phyloP scores from a whole-genome alignment of 768 basidiomycete species.

The Myochromella boudieri region DNA sequence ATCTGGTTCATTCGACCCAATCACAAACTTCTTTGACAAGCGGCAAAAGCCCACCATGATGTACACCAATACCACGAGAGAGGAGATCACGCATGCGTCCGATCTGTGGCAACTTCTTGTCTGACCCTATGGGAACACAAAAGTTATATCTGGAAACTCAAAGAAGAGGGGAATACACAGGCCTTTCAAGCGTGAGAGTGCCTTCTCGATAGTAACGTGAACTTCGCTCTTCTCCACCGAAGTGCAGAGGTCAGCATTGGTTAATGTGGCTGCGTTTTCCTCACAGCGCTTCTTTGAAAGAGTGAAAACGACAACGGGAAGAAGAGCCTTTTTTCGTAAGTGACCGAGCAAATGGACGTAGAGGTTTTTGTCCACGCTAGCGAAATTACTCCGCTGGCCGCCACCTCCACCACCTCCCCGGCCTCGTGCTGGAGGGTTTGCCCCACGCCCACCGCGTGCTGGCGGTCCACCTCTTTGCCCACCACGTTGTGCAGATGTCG shows the following conservation, averaged over 20 bases:
- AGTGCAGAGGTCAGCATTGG: slow-evolving; percentile 84
- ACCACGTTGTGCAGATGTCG: slow-evolving; percentile 53
- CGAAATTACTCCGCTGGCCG: slow-evolving; percentile 55
- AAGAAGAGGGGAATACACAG: slow-evolving; percentile 12
- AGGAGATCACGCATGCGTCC: slow-evolving; percentile 86
- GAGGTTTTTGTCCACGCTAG: slow-evolving; percentile 81
- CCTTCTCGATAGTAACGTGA: slow-evolving; percentile 91
- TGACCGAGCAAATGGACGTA: slow-evolving; percentile 91
- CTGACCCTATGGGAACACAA: slow-evolving; percentile 59
- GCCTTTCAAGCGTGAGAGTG: slow-evolving; percentile 90
- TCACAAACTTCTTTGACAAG: slow-evolving; percentile 88
- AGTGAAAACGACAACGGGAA: slow-evolving; percentile 96
- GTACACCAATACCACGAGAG: slow-evolving; percentile 92
- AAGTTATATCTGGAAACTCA: slow-evolving; percentile 6
- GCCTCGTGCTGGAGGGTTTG: slow-evolving; percentile 29
- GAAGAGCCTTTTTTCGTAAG: slow-evolving; percentile 79
- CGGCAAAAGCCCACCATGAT: slow-evolving; percentile 94
- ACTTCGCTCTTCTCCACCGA: slow-evolving; percentile 96
- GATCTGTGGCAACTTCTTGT: slow-evolving; percentile 93
- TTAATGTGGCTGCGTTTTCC: slow-evolving; percentile 90
- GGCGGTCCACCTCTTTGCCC: slow-evolving; percentile 51
- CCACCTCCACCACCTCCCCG: slow-evolving; percentile 48
- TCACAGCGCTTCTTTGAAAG: slow-evolving; percentile 97
- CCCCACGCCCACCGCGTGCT: slow-evolving; percentile 41
- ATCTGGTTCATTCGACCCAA: neutral